Conservation (phyloP, 1,139 yeast species). For the Debaryomyces robertsiae region DNA sequence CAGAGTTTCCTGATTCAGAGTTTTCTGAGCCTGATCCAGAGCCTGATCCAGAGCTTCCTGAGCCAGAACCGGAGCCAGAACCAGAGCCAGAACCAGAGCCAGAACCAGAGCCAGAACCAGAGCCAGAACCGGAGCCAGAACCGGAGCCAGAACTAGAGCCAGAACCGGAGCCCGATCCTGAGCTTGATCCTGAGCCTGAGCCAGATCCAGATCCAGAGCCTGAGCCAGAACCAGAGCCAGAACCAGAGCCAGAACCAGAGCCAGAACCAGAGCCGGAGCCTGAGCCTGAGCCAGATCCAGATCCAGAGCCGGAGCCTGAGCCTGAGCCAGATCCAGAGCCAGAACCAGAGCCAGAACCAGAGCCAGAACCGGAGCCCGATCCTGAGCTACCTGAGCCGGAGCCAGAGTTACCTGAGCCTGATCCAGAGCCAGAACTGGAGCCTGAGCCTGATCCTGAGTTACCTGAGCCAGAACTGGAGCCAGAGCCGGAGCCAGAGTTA, state of each 20-base stretch:
- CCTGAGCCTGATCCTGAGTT: background rate
- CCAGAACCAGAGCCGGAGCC: slow-evolving; percentile 13
- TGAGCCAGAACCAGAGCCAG: slow-evolving; percentile 13
- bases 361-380: slow-evolving; percentile 20
- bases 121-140: too few species aligned
- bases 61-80: slow-evolving; percentile 13
- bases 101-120: background rate
- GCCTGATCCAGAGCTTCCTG: slow-evolving; percentile 11
- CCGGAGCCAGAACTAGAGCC: slow-evolving; percentile 1
- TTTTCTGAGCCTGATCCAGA: slow-evolving; percentile 11
- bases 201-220: slow-evolving; percentile 19
- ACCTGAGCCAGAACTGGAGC: slow-evolving; percentile 12
- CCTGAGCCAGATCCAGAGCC: slow-evolving; percentile 1
- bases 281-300: slow-evolving; percentile 12
- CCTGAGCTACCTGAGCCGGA: slow-evolving; percentile 17
- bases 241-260: slow-evolving; percentile 11
- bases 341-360: slow-evolving; percentile 12
- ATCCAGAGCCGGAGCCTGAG: background rate
- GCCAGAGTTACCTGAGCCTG: slow-evolving; percentile 19
- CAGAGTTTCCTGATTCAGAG: too few species aligned
- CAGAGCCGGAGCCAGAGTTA: slow-evolving; percentile 12
- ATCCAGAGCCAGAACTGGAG: slow-evolving; percentile 2
- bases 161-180: slow-evolving; percentile 18
- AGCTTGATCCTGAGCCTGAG: slow-evolving; percentile 21
- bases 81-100: background rate